phyloP scores from a whole-genome alignment of 2,329 filamentous ascomycete species.

The Aspergillus sp. region DNA sequence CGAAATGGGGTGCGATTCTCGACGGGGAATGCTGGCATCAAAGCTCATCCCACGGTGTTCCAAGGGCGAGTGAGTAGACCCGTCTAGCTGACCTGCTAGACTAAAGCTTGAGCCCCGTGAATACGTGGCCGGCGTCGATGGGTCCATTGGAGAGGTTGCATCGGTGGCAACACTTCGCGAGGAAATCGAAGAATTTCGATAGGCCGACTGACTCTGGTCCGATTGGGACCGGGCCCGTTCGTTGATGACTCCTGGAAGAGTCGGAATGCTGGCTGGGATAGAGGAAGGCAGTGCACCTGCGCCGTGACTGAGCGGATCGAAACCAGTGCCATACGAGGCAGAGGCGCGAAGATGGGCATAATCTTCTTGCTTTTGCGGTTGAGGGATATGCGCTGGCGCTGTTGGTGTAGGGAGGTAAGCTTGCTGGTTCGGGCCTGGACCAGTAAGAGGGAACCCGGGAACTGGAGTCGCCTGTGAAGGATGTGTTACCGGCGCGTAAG shows the following conservation, averaged over 20 bases:
- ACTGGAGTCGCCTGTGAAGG: slow-evolving; percentile 35
- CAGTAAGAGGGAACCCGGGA: slow-evolving; percentile 35
- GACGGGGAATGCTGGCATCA: slow-evolving; percentile 34
- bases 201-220: slow-evolving; percentile 36
- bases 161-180: slow-evolving; percentile 40
- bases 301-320: slow-evolving; percentile 36
- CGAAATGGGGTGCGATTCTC: slow-evolving; percentile 36
- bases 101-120: slow-evolving; percentile 38
- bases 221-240: slow-evolving; percentile 39
- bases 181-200: slow-evolving; percentile 42
- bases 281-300: slow-evolving; percentile 33
- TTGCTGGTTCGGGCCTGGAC: slow-evolving; percentile 31
- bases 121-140: slow-evolving; percentile 36
- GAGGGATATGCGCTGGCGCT: slow-evolving; percentile 19
- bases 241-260: slow-evolving; percentile 31
- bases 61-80: slow-evolving; percentile 25
- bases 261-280: slow-evolving; percentile 31
- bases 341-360: slow-evolving; percentile 34
- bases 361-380: slow-evolving; percentile 34
- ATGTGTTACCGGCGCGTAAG: slow-evolving; percentile 33
- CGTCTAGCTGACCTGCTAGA: slow-evolving; percentile 33
- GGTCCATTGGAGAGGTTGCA: slow-evolving; percentile 39
- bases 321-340: slow-evolving; percentile 33
- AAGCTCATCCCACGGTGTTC: slow-evolving; percentile 36
- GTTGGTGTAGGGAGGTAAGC: slow-evolving; percentile 37